Evolutionary conservation across 768 basidiomycete genomes (phyloP).

Genomic region (Tephrocybe sp.): DNA sequence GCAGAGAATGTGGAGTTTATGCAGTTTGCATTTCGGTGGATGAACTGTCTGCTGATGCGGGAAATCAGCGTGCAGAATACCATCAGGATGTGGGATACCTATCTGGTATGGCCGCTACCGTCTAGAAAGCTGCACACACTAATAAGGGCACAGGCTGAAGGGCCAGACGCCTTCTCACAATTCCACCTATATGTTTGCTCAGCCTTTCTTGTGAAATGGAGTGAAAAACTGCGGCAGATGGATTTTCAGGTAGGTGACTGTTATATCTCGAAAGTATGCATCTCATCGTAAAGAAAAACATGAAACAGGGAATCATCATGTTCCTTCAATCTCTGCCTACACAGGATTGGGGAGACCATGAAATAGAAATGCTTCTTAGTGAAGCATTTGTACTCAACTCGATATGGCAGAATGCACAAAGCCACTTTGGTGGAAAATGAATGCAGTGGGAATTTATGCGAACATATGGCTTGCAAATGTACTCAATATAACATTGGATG

Average conservation of each 20-base stretch:
- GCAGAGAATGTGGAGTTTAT: slow-evolving; percentile 96
- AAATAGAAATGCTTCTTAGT: slow-evolving; percentile 91
- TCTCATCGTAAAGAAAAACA: neutral
- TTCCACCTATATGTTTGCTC: slow-evolving; percentile 99
- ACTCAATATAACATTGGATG: slow-evolving; percentile 5
- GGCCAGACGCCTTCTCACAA: slow-evolving; percentile 96
- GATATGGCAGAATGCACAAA: slow-evolving; percentile 91
- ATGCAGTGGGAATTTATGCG: neutral
- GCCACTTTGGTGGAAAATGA: slow-evolving; percentile 70
- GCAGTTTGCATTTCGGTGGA: slow-evolving; percentile 99
- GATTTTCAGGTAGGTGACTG: slow-evolving; percentile 83
- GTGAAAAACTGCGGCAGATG: slow-evolving; percentile 90
- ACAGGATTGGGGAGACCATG: slow-evolving; percentile 92
- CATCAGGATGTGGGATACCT: slow-evolving; percentile 99
- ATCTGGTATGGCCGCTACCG: slow-evolving; percentile 61
- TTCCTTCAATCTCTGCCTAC: slow-evolving; percentile 93
- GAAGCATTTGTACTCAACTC: slow-evolving; percentile 94
- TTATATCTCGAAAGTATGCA: neutral
- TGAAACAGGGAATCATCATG: slow-evolving; percentile 91
- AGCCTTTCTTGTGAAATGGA: slow-evolving; percentile 95
- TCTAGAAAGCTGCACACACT: neutral
- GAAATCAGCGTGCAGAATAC: slow-evolving; percentile 97
- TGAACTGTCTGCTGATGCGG: slow-evolving; percentile 98
- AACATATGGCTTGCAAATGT: slow-evolving; percentile 6
- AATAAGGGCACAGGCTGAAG: slow-evolving; percentile 73